These are phyloP conservation scores for Obba rivulosa DNA, from an alignment of 768 basidiomycete genomes.

Conservation along the genomic window DNA sequence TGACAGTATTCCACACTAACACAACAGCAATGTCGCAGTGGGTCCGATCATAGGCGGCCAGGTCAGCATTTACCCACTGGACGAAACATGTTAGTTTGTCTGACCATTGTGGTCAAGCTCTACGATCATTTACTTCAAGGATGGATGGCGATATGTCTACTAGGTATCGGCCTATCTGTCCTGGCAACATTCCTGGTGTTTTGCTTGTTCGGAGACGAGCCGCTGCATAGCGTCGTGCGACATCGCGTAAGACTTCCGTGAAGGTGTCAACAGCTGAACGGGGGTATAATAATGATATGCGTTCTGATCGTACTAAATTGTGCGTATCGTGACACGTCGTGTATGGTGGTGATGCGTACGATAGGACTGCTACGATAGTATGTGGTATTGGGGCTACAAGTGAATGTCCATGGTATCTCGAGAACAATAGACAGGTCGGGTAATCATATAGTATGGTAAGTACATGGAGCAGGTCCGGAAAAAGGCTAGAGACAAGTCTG, in stretches of 20 bases:
- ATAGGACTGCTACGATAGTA: neutral
- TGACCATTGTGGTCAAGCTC: too few relatives aligned
- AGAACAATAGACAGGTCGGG: neutral
- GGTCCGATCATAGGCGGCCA: slow-evolving; percentile 71
- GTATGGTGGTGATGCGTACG: slow-evolving; percentile 5
- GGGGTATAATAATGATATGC: neutral
- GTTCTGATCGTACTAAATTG: too few relatives aligned
- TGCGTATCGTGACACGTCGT: neutral
- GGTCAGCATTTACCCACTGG: too few relatives aligned
- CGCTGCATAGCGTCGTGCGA: slow-evolving; percentile 1
- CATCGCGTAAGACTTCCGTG: too few relatives aligned
- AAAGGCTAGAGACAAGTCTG: neutral
- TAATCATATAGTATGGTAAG: neutral
- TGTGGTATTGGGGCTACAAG: neutral
- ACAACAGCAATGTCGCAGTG: slow-evolving; percentile 33
- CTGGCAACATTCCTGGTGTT: slow-evolving; percentile 35
- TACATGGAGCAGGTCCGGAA: neutral
- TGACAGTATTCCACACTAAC: neutral
- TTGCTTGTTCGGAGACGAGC: slow-evolving; percentile 41
- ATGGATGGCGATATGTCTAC: slow-evolving; percentile 54
- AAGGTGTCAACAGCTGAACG: neutral
- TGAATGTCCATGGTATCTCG: neutral
- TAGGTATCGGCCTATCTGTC: slow-evolving; percentile 39
- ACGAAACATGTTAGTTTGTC: too few relatives aligned
- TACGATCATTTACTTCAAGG: slow-evolving; percentile 52